Evolutionary conservation across 768 basidiomycete species (phyloP).

Genomic region (Leucosporidium yakuticum): DNA sequence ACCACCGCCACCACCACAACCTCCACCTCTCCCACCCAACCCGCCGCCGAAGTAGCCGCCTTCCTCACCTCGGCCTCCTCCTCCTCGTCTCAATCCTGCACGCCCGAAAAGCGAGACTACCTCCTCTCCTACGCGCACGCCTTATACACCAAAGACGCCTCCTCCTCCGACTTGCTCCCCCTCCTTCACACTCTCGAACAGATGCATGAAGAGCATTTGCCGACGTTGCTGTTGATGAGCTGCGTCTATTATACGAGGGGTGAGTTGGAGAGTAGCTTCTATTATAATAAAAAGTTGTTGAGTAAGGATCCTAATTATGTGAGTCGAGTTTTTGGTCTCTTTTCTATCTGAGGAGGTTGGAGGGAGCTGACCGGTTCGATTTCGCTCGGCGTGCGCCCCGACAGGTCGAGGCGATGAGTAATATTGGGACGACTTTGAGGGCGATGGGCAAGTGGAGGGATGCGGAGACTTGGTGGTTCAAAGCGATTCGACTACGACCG

Average conservation of each 20-base stretch:
- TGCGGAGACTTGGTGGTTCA: conserved; percentile 48
- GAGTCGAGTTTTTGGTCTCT: conserved; percentile 35
- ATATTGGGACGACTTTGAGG: conserved; percentile 46
- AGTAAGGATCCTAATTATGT: conserved; percentile 42
- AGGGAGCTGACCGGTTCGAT: not conserved
- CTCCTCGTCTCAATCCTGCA: conserved; percentile 6
- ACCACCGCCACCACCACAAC: not conserved
- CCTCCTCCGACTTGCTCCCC: conserved; percentile 38
- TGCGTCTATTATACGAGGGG: conserved; percentile 46
- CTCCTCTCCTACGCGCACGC: conserved; percentile 33
- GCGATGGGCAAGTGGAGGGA: conserved; percentile 42
- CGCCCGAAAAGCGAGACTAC: conserved; percentile 28
- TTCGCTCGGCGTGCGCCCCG: not conserved
- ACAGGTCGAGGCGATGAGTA: conserved; percentile 48
- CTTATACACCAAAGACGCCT: conserved; percentile 24
- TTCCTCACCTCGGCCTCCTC: not conserved
- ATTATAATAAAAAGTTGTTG: conserved; percentile 38
- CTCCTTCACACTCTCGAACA: conserved; percentile 43
- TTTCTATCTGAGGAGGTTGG: conserved; percentile 31
- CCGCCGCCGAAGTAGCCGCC: not conserved
- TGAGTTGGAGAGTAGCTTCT: conserved; percentile 41
- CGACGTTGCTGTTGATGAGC: conserved; percentile 44
- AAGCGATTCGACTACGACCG: conserved; percentile 42
- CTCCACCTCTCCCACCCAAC: not conserved
- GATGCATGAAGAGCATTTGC: conserved; percentile 43